Conservation (phyloP, 2,329 filamentous ascomycete genomes). For the Fusarium nanum region DNA sequence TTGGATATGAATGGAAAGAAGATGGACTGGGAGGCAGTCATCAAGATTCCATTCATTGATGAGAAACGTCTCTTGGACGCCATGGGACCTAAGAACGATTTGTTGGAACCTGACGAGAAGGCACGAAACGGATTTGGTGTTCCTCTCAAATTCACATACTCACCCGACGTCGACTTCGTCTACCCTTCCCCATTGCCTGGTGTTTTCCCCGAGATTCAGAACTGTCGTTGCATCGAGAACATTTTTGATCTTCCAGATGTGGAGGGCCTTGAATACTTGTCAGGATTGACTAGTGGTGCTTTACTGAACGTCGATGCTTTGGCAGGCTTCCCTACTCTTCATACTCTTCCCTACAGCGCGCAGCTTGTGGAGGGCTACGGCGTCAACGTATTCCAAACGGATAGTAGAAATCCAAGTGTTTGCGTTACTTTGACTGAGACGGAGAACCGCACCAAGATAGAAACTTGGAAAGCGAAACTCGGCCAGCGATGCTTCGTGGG, state of each 20-base stretch:
- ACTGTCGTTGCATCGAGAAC: conserved; percentile 94
- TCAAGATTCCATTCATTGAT: conserved; percentile 99
- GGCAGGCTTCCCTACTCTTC: conserved; percentile 91
- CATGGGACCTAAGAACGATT: conserved; percentile 85
- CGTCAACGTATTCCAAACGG: conserved; percentile 93
- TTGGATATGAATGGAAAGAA: conserved; percentile 99
- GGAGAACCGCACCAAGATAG: conserved; percentile 75
- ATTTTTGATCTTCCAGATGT: conserved; percentile 94
- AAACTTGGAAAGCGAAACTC: conserved; percentile 80
- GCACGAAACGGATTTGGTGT: conserved; percentile 91
- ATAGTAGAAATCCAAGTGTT: conserved; percentile 97
- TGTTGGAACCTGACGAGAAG: conserved; percentile 82
- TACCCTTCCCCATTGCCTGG: conserved; percentile 91
- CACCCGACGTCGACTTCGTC: conserved; percentile 77
- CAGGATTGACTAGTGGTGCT: conserved; percentile 85
- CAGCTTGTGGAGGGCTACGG: conserved; percentile 79
- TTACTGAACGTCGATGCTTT: conserved; percentile 85
- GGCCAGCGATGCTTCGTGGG: conserved; percentile 90
- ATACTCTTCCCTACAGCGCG: conserved; percentile 85
- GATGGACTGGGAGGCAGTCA: conserved; percentile 99
- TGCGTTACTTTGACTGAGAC: conserved; percentile 84
- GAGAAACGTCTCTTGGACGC: conserved; percentile 85
- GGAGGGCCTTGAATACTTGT: conserved; percentile 86
- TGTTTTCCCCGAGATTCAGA: conserved; percentile 87
- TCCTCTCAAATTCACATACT: conserved; percentile 91